Evolutionary conservation across 129 eudicot genomes (phyloP).

Genomic region (Helianthus tuberosus): DNA sequence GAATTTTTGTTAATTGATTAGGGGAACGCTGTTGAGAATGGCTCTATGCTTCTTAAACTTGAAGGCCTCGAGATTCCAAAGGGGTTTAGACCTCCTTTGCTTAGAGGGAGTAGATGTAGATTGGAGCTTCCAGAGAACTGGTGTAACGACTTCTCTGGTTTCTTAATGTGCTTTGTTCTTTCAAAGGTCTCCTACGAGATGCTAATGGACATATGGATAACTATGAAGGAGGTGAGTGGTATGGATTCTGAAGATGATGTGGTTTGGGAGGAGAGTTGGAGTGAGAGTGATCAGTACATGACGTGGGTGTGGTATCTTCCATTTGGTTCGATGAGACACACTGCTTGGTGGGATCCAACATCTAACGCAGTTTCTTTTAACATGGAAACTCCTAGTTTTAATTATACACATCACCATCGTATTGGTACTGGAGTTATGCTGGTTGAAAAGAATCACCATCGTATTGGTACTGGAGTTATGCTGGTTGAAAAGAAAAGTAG

Average conservation of each 20-base stretch:
- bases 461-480: background rate
- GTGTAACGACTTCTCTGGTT: background rate
- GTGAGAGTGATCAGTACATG: background rate
- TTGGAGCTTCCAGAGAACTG: background rate
- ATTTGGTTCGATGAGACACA: background rate
- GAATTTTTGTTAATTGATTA: background rate
- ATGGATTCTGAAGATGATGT: background rate
- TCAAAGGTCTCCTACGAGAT: too few relatives aligned
- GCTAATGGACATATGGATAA: too few relatives aligned
- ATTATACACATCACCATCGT: background rate
- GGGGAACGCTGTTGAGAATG: background rate
- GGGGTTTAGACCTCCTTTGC: background rate
- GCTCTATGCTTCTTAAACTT: background rate
- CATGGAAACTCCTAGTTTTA: too few relatives aligned
- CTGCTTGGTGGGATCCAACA: background rate
- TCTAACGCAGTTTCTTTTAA: background rate
- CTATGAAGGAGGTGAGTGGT: background rate
- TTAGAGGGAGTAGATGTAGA: background rate
- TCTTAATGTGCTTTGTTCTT: too few relatives aligned
- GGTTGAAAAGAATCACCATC: too few relatives aligned
- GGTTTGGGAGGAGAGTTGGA: background rate
- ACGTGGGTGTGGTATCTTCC: background rate
- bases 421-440: too few relatives aligned
- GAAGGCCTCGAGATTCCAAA: background rate
- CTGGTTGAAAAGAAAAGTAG: background rate